A percentile compares a stretch with the other conserved stretches of the same genome.
Evolutionary conservation across 768 basidiomycete genomes (phyloP).

Genomic region (Lactarius akahatsu): DNA sequence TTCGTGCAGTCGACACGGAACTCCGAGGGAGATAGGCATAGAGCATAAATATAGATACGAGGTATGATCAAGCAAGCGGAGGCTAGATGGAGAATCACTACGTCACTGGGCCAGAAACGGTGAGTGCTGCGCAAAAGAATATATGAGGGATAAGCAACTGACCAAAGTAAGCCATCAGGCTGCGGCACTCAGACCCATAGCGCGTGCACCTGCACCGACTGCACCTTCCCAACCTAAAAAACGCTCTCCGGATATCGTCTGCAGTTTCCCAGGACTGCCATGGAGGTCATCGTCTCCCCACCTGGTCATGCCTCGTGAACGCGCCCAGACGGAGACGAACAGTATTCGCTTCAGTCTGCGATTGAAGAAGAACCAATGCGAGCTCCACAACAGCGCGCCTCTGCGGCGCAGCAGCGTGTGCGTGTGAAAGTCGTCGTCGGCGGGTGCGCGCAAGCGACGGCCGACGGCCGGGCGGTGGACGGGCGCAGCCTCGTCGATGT

Average conservation of each 20-base stretch:
- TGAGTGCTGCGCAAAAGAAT: neutral
- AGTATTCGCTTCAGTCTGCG: slow-evolving; percentile 88
- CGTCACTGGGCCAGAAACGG: neutral
- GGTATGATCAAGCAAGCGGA: slow-evolving; percentile 19
- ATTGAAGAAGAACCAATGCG: slow-evolving; percentile 97
- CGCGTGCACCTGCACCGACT: slow-evolving; percentile 76
- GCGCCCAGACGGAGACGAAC: slow-evolving; percentile 91
- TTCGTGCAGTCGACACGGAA: neutral
- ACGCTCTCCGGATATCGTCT: slow-evolving; percentile 48
- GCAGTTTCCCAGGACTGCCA: slow-evolving; percentile 32
- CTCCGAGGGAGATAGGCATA: slow-evolving; percentile 8
- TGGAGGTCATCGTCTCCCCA: slow-evolving; percentile 42
- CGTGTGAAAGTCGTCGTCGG: slow-evolving; percentile 42
- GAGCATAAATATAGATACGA: slow-evolving; percentile 17
- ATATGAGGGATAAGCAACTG: neutral
- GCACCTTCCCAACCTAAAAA: slow-evolving; percentile 82
- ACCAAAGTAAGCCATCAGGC: slow-evolving; percentile 24
- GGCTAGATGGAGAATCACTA: slow-evolving; percentile 7
- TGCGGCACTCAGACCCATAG: slow-evolving; percentile 57
- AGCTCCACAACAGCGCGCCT: slow-evolving; percentile 90
- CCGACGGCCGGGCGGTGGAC: slow-evolving; percentile 29
- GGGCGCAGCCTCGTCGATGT: slow-evolving; percentile 54
- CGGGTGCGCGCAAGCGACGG: slow-evolving; percentile 32
- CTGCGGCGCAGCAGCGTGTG: slow-evolving; percentile 52
- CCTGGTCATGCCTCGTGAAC: slow-evolving; percentile 57